Evolutionary conservation across 2,329 filamentous ascomycete genomes (phyloP).

Genomic region (Alternaria viburni): DNA sequence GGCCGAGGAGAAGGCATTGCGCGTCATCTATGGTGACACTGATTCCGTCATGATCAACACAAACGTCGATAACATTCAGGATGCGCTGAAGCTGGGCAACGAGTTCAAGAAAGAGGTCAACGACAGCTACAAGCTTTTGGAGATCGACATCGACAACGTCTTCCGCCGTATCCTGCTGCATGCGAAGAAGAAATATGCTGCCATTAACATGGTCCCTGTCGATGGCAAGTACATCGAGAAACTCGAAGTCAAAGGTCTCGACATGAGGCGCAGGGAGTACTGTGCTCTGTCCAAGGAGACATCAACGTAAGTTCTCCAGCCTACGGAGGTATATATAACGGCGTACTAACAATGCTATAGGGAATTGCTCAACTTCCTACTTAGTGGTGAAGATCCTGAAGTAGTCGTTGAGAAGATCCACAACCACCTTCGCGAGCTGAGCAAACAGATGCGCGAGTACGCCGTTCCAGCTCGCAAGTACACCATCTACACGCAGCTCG

Average conservation of each 20-base stretch:
- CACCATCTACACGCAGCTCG: conserved; percentile 96
- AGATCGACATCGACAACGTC: conserved; percentile 98
- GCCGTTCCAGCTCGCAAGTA: conserved; percentile 82
- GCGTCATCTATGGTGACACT: conserved; percentile 98
- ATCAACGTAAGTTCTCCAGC: conserved; percentile 62
- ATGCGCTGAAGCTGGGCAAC: conserved; percentile 87
- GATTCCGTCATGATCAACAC: conserved; percentile 99
- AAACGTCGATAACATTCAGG: conserved; percentile 90
- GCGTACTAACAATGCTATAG: conserved; percentile 43
- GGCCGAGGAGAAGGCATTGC: conserved; percentile 86
- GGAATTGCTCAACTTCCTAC: conserved; percentile 87
- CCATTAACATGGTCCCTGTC: conserved; percentile 88
- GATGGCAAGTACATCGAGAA: conserved; percentile 92
- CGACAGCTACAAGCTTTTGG: conserved; percentile 86
- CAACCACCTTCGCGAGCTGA: conserved; percentile 86
- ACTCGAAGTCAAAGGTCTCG: conserved; percentile 96
- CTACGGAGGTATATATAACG: not conserved
- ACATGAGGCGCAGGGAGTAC: conserved; percentile 98
- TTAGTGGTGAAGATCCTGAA: conserved; percentile 92
- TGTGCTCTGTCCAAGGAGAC: conserved; percentile 95
- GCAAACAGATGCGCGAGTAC: conserved; percentile 83
- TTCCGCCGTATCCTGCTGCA: conserved; percentile 93
- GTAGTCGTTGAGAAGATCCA: conserved; percentile 88
- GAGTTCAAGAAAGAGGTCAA: conserved; percentile 97
- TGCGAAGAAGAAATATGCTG: conserved; percentile 99